Conservation (phyloP, 2,329 filamentous ascomycete species). For the Sphaerostilbella broomeana region DNA sequence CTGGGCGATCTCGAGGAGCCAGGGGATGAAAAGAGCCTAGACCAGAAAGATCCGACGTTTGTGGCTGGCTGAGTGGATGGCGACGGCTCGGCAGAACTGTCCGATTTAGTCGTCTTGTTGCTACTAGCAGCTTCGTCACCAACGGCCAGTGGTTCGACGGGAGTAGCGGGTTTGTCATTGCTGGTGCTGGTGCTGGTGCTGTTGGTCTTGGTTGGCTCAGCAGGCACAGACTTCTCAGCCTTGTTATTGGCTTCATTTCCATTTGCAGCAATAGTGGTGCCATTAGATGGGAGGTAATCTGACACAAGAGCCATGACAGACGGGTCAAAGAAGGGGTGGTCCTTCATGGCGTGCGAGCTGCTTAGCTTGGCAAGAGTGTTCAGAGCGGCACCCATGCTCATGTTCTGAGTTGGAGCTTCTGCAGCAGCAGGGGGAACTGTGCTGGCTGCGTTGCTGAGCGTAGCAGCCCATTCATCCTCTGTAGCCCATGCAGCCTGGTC, state of each 20-base stretch:
- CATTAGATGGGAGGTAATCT: constrained; percentile 1
- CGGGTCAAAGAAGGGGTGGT: constrained; percentile 8
- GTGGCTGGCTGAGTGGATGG: constrained; percentile 8
- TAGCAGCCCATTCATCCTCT: background rate
- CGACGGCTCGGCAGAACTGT: background rate
- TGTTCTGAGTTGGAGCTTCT: background rate
- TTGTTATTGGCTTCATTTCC: too few relatives aligned
- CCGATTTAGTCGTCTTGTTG: too few relatives aligned
- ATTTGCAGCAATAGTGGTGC: too few relatives aligned
- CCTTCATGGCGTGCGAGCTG: constrained; percentile 6
- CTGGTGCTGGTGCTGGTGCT: constrained; percentile 1
- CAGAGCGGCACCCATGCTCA: background rate
- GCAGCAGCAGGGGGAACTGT: background rate
- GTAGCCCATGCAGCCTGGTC: background rate
- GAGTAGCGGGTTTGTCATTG: background rate
- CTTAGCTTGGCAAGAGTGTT: background rate
- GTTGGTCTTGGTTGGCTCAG: too few relatives aligned
- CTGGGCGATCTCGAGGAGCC: too few relatives aligned
- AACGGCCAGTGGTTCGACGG: background rate
- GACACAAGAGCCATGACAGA: constrained; percentile 10
- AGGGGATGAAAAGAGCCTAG: background rate
- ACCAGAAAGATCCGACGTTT: background rate
- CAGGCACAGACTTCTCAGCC: too few relatives aligned
- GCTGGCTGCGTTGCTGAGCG: background rate
- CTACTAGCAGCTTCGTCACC: background rate